A percentile compares a stretch with the other conserved stretches of the same genome.
Conservation (phyloP, 1,284 basidiomycete species). For the Marasmius sp. region DNA sequence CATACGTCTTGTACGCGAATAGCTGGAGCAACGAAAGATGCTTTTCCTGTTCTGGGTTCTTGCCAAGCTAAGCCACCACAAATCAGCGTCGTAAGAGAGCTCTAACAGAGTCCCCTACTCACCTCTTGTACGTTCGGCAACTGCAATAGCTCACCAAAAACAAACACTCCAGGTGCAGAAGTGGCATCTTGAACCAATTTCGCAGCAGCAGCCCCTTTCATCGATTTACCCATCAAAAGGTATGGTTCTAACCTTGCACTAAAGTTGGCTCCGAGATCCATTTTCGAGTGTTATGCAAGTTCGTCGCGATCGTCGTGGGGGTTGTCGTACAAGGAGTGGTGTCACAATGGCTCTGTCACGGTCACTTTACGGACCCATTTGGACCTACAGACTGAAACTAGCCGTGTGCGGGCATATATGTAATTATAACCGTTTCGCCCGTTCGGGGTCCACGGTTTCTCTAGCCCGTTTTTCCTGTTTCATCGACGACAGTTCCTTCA, state of each 20-base stretch:
- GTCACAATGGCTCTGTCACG: no score
- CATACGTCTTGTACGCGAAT: constrained; percentile 87
- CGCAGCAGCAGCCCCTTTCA: constrained; percentile 88
- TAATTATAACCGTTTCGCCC: no score
- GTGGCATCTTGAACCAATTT: constrained; percentile 87
- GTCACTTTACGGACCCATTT: background rate
- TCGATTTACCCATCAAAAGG: constrained; percentile 85
- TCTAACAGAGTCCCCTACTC: constrained; percentile 15
- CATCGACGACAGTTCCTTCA: no score
- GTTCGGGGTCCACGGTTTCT: no score
- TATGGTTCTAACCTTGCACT: constrained; percentile 80
- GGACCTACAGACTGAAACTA: background rate
- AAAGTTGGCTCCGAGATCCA: constrained; percentile 58
- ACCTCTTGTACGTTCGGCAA: constrained; percentile 84
- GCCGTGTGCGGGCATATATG: no score
- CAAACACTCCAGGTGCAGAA: constrained; percentile 85
- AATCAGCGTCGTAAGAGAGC: background rate
- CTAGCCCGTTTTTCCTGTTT: no score
- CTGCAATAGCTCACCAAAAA: constrained; percentile 87
- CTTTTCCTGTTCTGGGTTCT: constrained; percentile 60
- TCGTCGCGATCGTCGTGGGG: background rate
- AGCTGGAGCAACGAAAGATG: constrained; percentile 71
- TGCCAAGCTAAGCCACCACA: constrained; percentile 51
- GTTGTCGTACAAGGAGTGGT: background rate
- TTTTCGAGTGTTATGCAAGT: constrained; percentile 17